Evolutionary conservation across 805 yeast species (phyloP).

Genomic region (Wickerhamiella vanderwaltii): DNA sequence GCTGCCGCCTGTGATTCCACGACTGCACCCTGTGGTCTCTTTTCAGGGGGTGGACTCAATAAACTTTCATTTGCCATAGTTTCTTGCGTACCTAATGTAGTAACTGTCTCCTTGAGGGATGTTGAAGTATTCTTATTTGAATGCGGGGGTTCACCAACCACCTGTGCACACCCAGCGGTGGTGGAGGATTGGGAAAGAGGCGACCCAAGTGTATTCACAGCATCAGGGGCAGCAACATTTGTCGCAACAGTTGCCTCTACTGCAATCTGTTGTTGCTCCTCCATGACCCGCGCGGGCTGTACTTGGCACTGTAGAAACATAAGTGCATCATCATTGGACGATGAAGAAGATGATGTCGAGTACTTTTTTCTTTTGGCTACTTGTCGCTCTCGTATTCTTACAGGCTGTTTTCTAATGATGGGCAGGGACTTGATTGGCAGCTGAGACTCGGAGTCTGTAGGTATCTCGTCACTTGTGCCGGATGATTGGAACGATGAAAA

Average conservation of each 20-base stretch:
- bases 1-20: no score
- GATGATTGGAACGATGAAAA: constrained; percentile 8
- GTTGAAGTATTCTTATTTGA: background rate
- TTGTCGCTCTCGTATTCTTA: constrained; percentile 1
- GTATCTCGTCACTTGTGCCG: background rate
- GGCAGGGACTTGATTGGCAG: constrained; percentile 1
- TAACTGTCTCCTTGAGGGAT: background rate
- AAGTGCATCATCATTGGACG: constrained; percentile 8
- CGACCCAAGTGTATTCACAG: no score
- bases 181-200: no score
- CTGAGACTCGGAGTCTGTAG: constrained; percentile 2
- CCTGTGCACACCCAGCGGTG: background rate
- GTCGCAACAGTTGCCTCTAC: no score
- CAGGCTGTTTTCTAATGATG: constrained; percentile 5
- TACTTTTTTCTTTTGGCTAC: background rate
- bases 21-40: no score
- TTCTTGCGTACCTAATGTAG: background rate
- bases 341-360: background rate
- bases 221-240: no score
- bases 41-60: background rate
- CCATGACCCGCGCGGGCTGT: no score
- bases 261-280: no score
- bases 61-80: background rate
- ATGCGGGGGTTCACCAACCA: background rate
- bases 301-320: background rate